Conservation (phyloP, 2,329 filamentous ascomycete genomes). For the Fusarium austroafricanum region DNA sequence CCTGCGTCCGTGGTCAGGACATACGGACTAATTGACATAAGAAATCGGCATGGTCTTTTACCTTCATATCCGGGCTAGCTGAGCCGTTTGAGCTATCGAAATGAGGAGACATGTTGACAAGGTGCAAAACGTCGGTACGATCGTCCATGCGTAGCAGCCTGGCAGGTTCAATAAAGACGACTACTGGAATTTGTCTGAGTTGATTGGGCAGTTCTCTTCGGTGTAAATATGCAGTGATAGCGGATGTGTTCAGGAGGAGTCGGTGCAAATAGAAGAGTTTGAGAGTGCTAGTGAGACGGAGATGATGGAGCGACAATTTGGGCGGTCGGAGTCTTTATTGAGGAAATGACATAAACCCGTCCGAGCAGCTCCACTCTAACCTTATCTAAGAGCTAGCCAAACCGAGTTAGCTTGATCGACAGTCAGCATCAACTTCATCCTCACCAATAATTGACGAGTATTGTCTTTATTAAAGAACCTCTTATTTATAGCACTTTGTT, state of each 20-base stretch:
- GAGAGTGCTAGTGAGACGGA: too few relatives aligned
- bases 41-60: neutral
- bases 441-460: too few relatives aligned
- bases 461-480: neutral
- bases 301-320: neutral
- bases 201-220: neutral
- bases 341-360: slow-evolving; percentile 5
- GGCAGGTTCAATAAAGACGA: too few relatives aligned
- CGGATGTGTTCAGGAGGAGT: too few relatives aligned
- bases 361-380: neutral
- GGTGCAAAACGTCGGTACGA: neutral
- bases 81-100: neutral
- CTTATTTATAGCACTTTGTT: neutral
- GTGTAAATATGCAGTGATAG: too few relatives aligned
- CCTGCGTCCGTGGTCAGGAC: neutral
- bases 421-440: neutral
- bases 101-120: neutral
- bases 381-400: neutral
- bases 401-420: neutral
- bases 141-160: too few relatives aligned
- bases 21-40: neutral
- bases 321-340: neutral
- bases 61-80: neutral
- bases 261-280: too few relatives aligned
- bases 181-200: neutral